Percentiles rank a stretch among this genome's conserved stretches.
Evolutionary conservation across 495 filamentous ascomycete genomes (phyloP).

Genomic region (Glonium stellatum): DNA sequence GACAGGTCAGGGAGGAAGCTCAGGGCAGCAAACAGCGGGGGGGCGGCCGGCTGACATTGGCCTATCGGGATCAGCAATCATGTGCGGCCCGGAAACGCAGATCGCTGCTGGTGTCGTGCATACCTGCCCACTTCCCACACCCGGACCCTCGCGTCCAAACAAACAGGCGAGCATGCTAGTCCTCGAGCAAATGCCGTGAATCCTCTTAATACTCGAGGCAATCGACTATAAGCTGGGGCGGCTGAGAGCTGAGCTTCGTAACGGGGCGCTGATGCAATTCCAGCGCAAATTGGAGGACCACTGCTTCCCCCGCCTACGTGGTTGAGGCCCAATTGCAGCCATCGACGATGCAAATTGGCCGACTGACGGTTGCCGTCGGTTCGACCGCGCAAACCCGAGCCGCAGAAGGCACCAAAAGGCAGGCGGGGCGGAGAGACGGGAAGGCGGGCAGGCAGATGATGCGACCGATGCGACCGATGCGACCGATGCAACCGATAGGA

Average conservation of each 20-base stretch:
- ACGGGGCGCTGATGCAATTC: neutral
- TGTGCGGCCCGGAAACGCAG: slow-evolving; percentile 25
- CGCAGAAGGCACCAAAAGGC: too few species aligned
- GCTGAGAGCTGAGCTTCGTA: neutral
- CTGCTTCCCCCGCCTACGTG: too few species aligned
- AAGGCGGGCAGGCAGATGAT: too few species aligned
- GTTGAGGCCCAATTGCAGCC: neutral
- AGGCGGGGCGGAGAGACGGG: too few species aligned
- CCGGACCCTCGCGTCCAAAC: slow-evolving; percentile 11
- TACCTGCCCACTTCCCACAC: neutral
- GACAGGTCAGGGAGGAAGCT: too few species aligned
- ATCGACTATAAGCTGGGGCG: neutral
- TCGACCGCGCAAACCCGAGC: too few species aligned
- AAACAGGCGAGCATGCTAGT: slow-evolving; percentile 15
- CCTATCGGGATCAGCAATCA: slow-evolving; percentile 26
- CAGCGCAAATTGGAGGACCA: neutral
- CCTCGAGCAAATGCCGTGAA: neutral
- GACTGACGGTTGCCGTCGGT: too few species aligned
- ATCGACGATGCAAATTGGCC: slow-evolving; percentile 2
- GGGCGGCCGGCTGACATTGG: slow-evolving; percentile 21
- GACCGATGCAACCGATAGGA: too few species aligned
- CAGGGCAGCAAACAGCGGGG: slow-evolving; percentile 21
- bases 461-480: too few species aligned
- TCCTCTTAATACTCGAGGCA: too few species aligned
- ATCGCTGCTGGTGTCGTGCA: slow-evolving; percentile 23